Percentiles rank a stretch among this genome's conserved stretches.
Evolutionary conservation across 2,329 filamentous ascomycete genomes (phyloP).

Genomic region (Fusarium odoratissimum): DNA sequence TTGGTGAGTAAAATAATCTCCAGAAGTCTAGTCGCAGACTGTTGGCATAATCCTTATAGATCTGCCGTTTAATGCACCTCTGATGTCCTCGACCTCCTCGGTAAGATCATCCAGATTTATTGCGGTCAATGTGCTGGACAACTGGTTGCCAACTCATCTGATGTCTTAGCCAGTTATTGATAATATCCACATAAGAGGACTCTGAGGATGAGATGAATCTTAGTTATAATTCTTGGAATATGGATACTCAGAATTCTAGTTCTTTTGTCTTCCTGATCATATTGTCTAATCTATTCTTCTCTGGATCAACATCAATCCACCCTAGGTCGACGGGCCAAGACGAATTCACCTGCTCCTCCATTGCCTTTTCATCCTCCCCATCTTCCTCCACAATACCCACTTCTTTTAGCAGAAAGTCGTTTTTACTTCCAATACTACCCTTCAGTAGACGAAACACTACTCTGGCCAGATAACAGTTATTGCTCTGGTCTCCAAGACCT

Average conservation of each 20-base stretch:
- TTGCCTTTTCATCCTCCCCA: background rate
- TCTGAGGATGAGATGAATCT: background rate
- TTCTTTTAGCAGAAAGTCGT: rapidly evolving
- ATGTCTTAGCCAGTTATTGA: too few species aligned
- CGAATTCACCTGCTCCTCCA: background rate
- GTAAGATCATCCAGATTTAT: too few species aligned
- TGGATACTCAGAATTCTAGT: background rate
- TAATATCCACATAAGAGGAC: too few species aligned
- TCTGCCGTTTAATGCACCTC: too few species aligned
- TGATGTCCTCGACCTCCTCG: too few species aligned
- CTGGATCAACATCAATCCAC: background rate
- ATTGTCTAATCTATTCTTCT: background rate
- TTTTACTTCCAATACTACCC: background rate
- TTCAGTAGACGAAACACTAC: background rate
- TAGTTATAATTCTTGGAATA: background rate
- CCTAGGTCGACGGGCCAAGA: background rate
- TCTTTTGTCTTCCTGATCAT: background rate
- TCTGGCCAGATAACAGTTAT: background rate
- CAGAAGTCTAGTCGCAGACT: too few species aligned
- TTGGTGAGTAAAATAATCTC: background rate
- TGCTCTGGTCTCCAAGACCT: background rate
- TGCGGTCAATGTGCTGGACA: background rate
- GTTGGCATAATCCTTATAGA: too few species aligned
- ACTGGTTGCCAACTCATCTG: background rate
- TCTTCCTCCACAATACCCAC: background rate